Base-by-base conservation (phyloP, 1,284 basidiomycete genomes). In the Austroboletus novae-zelandiae region DNA sequence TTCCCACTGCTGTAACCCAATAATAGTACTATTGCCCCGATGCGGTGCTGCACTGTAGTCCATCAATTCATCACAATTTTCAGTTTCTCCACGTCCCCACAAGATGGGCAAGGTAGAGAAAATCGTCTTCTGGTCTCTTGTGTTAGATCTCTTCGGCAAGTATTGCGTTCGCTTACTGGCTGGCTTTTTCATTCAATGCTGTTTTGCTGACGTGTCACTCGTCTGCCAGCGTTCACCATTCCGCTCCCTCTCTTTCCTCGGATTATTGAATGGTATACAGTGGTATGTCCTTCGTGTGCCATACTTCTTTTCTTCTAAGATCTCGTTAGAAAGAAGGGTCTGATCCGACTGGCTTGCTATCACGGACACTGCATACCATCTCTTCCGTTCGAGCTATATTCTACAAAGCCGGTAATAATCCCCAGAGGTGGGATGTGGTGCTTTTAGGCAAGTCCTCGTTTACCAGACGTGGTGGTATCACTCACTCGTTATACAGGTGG, bases 241-340 rank as follows among this genome's bases (percentile, higher is more conserved):
- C 92, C 92, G n/a, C 76, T 95, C 30, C 92, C 92, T 31, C 80
- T 95, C 36, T 95, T 95, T 69, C 93, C 92, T 41, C 82, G 92
- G 39, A 76, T 92, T 46, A 89, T 92, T 45, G 88, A 93, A 71
- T 95, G 91, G 91, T 95, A 93, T 65, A 85, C 86, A 8, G 68
- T 81, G 66, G 88, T 87, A 56, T 59, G 81, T 65, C 39, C 17
- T 17, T 5, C 0, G 13, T 31, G 34, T 45, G 27, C 14, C 36
- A 25, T 34, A 23, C 46, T 9, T 50, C 41, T 15, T 14, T 3
- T 9, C 10, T n/a, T 10, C 46, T 48, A n/a, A 54, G 13, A 42
- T 31, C 27, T 25, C 11, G 46, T 31, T 51, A 90, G 87, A 79
- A 85, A 61, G 88, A 91, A 69, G 74, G 76, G 23, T 80, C 81